Evolutionary conservation across 768 basidiomycete genomes (phyloP).

Genomic region (Polyporus arcularius): DNA sequence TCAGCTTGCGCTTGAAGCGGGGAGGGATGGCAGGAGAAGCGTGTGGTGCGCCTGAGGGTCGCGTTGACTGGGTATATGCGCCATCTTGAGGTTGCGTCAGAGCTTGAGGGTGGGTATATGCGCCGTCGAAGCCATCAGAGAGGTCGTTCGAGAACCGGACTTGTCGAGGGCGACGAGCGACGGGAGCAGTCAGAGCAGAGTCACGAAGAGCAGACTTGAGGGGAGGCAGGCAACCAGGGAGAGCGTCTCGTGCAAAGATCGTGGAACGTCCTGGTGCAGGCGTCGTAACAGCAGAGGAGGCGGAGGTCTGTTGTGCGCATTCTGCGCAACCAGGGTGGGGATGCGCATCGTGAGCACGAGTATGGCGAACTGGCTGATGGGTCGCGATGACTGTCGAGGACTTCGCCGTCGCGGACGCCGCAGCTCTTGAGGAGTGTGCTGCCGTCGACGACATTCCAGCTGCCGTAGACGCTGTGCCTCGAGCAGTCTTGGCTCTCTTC

Average conservation of each 20-base stretch:
- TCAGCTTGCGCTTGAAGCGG: slow-evolving; percentile 7
- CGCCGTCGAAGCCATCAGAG: background rate
- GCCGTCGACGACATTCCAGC: background rate
- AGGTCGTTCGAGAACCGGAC: slow-evolving; percentile 6
- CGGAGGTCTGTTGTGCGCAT: background rate
- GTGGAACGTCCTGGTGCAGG: too few relatives aligned
- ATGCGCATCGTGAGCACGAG: slow-evolving; percentile 19
- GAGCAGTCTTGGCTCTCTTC: slow-evolving; percentile 7
- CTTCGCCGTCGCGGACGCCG: background rate
- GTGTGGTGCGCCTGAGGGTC: background rate
- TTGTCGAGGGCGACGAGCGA: background rate
- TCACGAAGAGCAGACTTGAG: background rate
- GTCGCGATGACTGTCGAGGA: background rate
- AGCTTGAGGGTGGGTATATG: background rate
- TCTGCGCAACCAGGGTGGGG: slow-evolving; percentile 11
- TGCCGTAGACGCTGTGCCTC: background rate
- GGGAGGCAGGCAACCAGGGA: background rate
- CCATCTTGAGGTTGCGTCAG: background rate
- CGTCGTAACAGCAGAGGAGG: background rate
- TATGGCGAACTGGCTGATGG: slow-evolving; percentile 10
- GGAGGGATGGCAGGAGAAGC: background rate
- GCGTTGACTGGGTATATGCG: slow-evolving; percentile 7
- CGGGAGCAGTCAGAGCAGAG: background rate
- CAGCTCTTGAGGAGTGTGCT: too few relatives aligned
- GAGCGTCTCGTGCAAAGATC: background rate